Percentiles rank a stretch among this genome's conserved stretches.
These are phyloP conservation scores for Alternaria postmessia DNA, from an alignment of 2,329 filamentous ascomycete genomes.

Conservation along the genomic window DNA sequence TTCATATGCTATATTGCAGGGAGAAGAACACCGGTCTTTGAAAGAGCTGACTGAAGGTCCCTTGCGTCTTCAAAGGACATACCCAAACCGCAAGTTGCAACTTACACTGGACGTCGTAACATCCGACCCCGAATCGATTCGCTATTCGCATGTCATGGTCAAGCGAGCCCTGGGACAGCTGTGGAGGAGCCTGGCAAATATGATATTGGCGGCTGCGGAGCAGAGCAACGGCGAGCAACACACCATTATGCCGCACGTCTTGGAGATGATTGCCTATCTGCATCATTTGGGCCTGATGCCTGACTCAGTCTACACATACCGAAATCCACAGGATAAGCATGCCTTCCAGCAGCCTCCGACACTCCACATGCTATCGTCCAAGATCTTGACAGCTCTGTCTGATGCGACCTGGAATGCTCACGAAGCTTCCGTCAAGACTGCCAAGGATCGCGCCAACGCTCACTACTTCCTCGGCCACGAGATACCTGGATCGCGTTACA, in stretches of 20 bases:
- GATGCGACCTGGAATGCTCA: constrained; percentile 61
- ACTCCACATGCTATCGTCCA: constrained; percentile 57
- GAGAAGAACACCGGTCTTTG: constrained; percentile 23
- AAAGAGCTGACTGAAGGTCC: constrained; percentile 36
- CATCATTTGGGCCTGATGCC: constrained; percentile 59
- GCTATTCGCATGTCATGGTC: constrained; percentile 25
- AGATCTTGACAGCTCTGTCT: constrained; percentile 59
- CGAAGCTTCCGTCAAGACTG: constrained; percentile 46
- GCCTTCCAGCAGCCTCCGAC: constrained; percentile 58
- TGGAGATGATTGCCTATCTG: constrained; percentile 58
- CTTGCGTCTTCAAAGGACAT: constrained; percentile 26
- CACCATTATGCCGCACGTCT: constrained; percentile 53
- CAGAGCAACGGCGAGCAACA: constrained; percentile 23
- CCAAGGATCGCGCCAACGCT: constrained; percentile 44
- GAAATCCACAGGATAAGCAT: constrained; percentile 42
- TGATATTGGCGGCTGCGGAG: constrained; percentile 53
- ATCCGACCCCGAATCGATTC: constrained; percentile 36
- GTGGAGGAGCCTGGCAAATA: constrained; percentile 57
- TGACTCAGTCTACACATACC: constrained; percentile 55
- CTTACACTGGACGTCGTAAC: constrained; percentile 36
- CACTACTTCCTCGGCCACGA: constrained; percentile 54
- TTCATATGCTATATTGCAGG: constrained; percentile 28
- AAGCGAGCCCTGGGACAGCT: constrained; percentile 55
- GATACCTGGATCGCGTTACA: constrained; percentile 55
- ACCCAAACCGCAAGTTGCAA: constrained; percentile 22